Conservation (phyloP, 2,329 filamentous ascomycete species). For the Claviceps humidiphila region DNA sequence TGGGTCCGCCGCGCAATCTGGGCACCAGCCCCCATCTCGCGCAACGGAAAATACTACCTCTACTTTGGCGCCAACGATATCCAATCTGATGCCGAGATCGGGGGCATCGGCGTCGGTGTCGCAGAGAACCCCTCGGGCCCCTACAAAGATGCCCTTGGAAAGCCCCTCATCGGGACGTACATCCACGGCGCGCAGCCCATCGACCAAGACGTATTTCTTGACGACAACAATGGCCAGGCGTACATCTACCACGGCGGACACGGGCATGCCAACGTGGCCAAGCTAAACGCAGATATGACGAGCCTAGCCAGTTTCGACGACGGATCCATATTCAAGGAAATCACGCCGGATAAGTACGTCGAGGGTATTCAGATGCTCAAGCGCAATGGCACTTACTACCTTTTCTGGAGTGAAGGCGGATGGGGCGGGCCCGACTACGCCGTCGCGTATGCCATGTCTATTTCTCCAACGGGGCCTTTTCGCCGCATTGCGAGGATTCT, state of each 20-base stretch:
- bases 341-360: constrained; percentile 28
- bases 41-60: constrained; percentile 33
- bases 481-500: constrained; percentile 25
- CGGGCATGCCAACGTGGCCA: constrained; percentile 26
- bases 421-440: constrained; percentile 35
- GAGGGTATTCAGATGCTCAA: constrained; percentile 30
- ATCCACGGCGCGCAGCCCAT: constrained; percentile 33
- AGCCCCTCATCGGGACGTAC: constrained; percentile 23
- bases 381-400: constrained; percentile 29
- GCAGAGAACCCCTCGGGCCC: constrained; percentile 22
- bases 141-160: constrained; percentile 20
- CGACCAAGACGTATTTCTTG: constrained; percentile 27
- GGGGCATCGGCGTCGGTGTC: constrained; percentile 24
- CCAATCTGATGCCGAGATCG: constrained; percentile 22
- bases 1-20: constrained; percentile 34
- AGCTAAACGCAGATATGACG: constrained; percentile 27
- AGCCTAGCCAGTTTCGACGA: constrained; percentile 28
- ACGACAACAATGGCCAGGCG: constrained; percentile 26
- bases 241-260: constrained; percentile 30
- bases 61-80: constrained; percentile 39
- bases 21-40: constrained; percentile 31
- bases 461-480: constrained; percentile 27
- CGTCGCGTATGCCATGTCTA: constrained; percentile 30
- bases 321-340: constrained; percentile 25
- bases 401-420: constrained; percentile 34